phyloP scores from a whole-genome alignment of 2,329 filamentous ascomycete genomes.

The Sordariomycetes sp. region DNA sequence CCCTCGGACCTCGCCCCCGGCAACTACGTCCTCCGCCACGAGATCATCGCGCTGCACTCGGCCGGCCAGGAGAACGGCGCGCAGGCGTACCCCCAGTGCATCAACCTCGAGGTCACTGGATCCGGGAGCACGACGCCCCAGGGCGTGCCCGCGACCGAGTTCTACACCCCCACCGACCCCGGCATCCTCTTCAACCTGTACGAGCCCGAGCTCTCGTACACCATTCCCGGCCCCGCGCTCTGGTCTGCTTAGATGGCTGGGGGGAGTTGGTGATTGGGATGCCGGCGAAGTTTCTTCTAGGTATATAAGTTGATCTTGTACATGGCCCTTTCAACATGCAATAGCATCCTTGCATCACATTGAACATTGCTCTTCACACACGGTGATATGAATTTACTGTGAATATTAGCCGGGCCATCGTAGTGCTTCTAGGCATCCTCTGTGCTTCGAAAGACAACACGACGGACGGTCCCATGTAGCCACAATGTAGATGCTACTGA shows the following conservation, averaged over 20 bases:
- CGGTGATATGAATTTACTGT: no score
- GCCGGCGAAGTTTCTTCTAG: background rate
- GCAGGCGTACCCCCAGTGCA: slow-evolving; percentile 38
- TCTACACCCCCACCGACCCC: slow-evolving; percentile 21
- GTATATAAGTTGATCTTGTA: background rate
- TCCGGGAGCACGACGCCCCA: slow-evolving; percentile 14
- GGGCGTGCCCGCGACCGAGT: slow-evolving; percentile 17
- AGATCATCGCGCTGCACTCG: slow-evolving; percentile 41
- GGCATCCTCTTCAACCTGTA: slow-evolving; percentile 22
- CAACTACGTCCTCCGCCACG: slow-evolving; percentile 40
- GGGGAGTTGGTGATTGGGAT: background rate
- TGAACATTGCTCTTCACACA: no score
- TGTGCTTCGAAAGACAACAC: no score
- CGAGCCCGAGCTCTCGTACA: slow-evolving; percentile 13
- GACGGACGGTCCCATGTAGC: no score
- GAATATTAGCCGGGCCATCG: no score
- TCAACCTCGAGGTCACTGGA: slow-evolving; percentile 32
- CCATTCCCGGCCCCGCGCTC: slow-evolving; percentile 16
- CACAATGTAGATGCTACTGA: no score
- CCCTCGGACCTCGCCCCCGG: slow-evolving; percentile 31
- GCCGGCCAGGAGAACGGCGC: slow-evolving; percentile 24
- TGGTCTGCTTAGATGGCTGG: background rate
- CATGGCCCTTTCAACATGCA: background rate
- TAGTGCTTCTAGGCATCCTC: no score
- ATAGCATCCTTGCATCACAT: no score